phyloP scores from a whole-genome alignment of 2,329 filamentous ascomycete species.

The Ophiostoma tasmaniense region DNA sequence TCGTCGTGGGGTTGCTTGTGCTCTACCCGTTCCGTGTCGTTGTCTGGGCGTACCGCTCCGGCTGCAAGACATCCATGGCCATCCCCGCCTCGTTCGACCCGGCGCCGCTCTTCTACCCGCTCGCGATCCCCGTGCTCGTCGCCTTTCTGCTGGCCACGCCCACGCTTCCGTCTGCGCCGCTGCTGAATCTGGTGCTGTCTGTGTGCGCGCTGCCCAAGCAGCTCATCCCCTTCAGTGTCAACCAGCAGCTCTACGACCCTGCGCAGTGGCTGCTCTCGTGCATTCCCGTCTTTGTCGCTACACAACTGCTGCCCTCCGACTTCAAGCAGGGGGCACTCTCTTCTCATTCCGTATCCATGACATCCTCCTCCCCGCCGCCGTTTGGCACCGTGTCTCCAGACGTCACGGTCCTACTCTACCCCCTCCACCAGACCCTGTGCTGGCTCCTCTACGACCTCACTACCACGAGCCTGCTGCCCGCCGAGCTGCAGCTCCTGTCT shows the following conservation, averaged over 20 bases:
- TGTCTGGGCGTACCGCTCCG: neutral
- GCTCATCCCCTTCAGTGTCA: constrained; percentile 57
- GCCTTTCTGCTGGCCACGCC: constrained; percentile 62
- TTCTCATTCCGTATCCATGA: neutral
- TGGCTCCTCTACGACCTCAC: constrained; percentile 69
- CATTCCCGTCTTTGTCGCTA: constrained; percentile 33
- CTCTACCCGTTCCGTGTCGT: constrained; percentile 55
- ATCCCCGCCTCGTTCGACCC: constrained; percentile 80
- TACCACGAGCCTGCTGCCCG: constrained; percentile 76
- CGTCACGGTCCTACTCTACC: constrained; percentile 49
- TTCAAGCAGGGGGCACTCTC: neutral
- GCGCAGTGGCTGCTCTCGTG: constrained; percentile 75
- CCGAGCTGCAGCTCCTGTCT: constrained; percentile 83
- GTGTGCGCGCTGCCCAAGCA: constrained; percentile 67
- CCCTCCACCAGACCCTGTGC: constrained; percentile 72
- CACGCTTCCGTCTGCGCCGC: constrained; percentile 44
- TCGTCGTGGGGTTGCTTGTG: constrained; percentile 35
- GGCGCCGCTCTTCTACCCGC: constrained; percentile 81
- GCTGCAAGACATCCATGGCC: constrained; percentile 30
- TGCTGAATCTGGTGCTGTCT: constrained; percentile 64
- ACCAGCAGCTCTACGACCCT: constrained; percentile 49
- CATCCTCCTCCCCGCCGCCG: neutral
- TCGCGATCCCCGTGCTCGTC: constrained; percentile 65
- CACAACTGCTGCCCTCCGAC: neutral
- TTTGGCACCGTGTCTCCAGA: constrained; percentile 22